Percentiles rank a stretch among this genome's conserved stretches.
phyloP scores from a whole-genome alignment of 164 flowering plant genomes.

The Vitis cinerea region DNA sequence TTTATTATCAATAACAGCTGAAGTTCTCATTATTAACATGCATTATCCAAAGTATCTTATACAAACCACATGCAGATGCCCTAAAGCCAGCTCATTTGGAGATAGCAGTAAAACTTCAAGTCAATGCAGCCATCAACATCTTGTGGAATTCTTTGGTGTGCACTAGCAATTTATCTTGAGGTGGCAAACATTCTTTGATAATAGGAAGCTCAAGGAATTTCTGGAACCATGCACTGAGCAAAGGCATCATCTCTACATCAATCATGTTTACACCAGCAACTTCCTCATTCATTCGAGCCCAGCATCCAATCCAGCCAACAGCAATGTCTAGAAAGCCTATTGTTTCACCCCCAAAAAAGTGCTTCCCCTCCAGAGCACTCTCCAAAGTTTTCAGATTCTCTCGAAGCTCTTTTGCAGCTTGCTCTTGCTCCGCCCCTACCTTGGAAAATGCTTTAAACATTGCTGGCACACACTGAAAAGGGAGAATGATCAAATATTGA shows the following conservation, averaged over 20 bases:
- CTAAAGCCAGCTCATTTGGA: neutral
- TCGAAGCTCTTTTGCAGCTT: slow-evolving; percentile 21
- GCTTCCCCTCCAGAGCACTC: slow-evolving; percentile 19
- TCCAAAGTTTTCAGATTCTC: slow-evolving; percentile 30
- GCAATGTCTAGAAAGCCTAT: slow-evolving; percentile 26
- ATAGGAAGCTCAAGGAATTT: slow-evolving; percentile 19
- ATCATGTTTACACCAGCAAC: slow-evolving; percentile 16
- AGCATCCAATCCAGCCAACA: slow-evolving; percentile 25
- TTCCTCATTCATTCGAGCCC: slow-evolving; percentile 25
- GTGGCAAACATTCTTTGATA: slow-evolving; percentile 27
- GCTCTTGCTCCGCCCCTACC: slow-evolving; percentile 26
- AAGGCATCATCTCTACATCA: slow-evolving; percentile 24
- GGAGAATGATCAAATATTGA: no score
- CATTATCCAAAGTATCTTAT: neutral
- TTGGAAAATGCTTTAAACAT: slow-evolving; percentile 13
- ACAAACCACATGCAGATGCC: neutral
- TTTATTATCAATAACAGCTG: no score
- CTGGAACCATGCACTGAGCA: slow-evolving; percentile 25
- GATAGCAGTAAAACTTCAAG: slow-evolving; percentile 5
- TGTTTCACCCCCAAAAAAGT: slow-evolving; percentile 26
- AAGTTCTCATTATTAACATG: no score
- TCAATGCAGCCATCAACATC: slow-evolving; percentile 17
- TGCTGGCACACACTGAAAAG: slow-evolving; percentile 18
- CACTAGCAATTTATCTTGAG: slow-evolving; percentile 22
- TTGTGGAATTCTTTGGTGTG: slow-evolving; percentile 16